Evolutionary conservation across 164 flowering plant species (phyloP).

Genomic region (Magnolia officinalis): DNA sequence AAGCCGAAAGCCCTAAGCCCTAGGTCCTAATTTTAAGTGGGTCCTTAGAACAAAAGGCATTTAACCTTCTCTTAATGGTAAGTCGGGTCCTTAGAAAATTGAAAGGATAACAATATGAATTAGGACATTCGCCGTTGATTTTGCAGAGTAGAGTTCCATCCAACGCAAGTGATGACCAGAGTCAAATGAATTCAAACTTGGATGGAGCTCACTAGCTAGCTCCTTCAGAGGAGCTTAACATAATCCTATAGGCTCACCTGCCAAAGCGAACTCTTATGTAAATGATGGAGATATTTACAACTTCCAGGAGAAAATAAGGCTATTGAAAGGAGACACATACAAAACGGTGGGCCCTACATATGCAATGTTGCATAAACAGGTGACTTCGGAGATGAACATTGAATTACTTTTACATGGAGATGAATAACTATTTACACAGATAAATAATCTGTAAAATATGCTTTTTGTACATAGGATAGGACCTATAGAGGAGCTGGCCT

Average conservation of each 20-base stretch:
- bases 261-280: not conserved
- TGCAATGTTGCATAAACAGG: no score
- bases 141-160: slow-evolving; percentile 54
- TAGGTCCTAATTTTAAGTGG: no score
- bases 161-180: slow-evolving; percentile 36
- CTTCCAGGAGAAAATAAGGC: not conserved
- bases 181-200: slow-evolving; percentile 25
- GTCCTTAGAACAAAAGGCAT: not conserved
- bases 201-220: slow-evolving; percentile 33
- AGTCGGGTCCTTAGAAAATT: not conserved
- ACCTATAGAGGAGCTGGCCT: no score
- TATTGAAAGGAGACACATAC: not conserved
- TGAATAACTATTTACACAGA: no score
- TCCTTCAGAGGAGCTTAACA: slow-evolving; percentile 60
- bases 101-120: slow-evolving; percentile 2
- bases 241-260: slow-evolving; percentile 73
- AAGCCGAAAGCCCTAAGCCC: no score
- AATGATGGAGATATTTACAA: not conserved
- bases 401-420: no score
- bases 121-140: slow-evolving; percentile 34
- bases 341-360: no score
- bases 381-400: no score
- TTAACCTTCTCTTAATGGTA: not conserved
- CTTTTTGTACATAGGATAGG: no score
- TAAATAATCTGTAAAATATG: no score